A percentile compares a stretch with the other conserved stretches of the same genome.
phyloP scores from a whole-genome alignment of 768 basidiomycete species.

The Russula emetica region DNA sequence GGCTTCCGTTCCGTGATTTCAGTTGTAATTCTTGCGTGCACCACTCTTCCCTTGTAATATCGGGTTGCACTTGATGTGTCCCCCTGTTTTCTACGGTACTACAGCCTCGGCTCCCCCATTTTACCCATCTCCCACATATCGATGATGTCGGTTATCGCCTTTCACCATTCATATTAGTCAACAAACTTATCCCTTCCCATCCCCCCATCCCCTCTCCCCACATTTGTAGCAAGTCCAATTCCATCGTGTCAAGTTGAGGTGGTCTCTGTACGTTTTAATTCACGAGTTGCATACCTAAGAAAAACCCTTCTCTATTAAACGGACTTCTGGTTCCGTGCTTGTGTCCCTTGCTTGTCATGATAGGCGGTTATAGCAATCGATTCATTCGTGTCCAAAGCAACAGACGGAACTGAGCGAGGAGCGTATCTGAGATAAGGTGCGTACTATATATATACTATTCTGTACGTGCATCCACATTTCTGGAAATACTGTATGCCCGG shows the following conservation, averaged over 20 bases:
- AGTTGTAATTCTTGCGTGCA: not conserved
- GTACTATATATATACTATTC: not conserved
- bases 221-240: not conserved
- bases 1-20: not conserved
- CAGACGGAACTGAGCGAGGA: not conserved
- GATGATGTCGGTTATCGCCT: conserved; percentile 3
- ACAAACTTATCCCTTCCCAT: not conserved
- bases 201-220: too few species aligned
- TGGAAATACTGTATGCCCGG: too few species aligned
- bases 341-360: not conserved
- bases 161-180: not conserved
- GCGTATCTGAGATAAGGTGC: not conserved
- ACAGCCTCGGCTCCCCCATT: not conserved
- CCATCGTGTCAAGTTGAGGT: not conserved
- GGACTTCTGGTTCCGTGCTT: not conserved
- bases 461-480: not conserved
- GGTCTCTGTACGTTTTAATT: not conserved
- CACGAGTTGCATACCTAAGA: not conserved
- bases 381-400: not conserved
- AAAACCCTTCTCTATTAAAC: not conserved
- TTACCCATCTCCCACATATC: not conserved
- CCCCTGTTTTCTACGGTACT: not conserved
- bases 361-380: not conserved
- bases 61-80: conserved; percentile 20
- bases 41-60: not conserved